These are phyloP conservation scores for Gautieria morchelliformis DNA, from an alignment of 768 basidiomycete species.

Conservation along the genomic window DNA sequence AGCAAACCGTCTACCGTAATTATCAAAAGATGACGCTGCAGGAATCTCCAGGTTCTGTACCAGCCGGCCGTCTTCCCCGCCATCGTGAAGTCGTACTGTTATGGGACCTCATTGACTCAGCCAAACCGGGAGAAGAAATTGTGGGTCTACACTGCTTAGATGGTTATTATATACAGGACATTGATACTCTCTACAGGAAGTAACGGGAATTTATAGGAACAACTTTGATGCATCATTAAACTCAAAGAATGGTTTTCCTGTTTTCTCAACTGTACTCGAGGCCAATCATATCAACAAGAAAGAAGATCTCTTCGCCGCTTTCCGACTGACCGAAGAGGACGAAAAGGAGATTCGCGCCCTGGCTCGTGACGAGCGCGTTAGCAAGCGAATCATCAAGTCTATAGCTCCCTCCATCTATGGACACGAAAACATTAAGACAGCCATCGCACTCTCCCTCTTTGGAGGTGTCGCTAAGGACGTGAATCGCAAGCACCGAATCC, in stretches of 20 bases:
- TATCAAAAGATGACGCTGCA: constrained; percentile 99
- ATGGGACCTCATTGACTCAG: constrained; percentile 97
- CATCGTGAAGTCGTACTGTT: constrained; percentile 95
- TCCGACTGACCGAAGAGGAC: constrained; percentile 94
- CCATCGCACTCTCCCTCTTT: constrained; percentile 89
- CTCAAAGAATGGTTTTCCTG: constrained; percentile 97
- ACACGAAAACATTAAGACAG: constrained; percentile 98
- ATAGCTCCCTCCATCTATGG: constrained; percentile 99
- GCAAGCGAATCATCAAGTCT: constrained; percentile 96
- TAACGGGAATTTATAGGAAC: constrained; percentile 96
- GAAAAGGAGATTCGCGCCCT: constrained; percentile 84
- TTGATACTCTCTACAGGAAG: constrained; percentile 50
- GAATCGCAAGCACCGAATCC: constrained; percentile 90
- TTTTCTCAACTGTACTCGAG: constrained; percentile 96
- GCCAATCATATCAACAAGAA: constrained; percentile 99
- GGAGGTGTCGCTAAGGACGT: constrained; percentile 93
- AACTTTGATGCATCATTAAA: constrained; percentile 98
- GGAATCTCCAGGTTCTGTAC: constrained; percentile 95
- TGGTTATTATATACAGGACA: not conserved
- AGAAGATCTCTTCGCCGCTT: constrained; percentile 97
- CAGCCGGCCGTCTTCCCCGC: constrained; percentile 91
- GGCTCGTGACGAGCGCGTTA: constrained; percentile 85
- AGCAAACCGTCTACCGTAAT: constrained; percentile 98
- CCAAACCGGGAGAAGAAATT: constrained; percentile 98
- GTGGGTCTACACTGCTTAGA: constrained; percentile 35